phyloP scores from a whole-genome alignment of 1,284 basidiomycete species.

The Neolentinus lepideus region DNA sequence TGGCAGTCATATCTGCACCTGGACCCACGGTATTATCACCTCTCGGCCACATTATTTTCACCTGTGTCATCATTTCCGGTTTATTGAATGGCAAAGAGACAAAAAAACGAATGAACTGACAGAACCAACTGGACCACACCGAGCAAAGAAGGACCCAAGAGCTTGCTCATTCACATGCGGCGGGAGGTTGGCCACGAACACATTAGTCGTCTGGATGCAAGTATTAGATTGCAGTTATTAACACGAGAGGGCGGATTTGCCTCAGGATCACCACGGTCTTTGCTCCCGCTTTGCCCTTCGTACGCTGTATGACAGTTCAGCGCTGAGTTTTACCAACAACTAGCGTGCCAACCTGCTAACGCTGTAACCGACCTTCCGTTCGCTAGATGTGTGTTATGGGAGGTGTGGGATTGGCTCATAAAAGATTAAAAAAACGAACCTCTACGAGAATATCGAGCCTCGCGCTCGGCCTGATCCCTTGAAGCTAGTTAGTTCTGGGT shows the following conservation, averaged over 20 bases:
- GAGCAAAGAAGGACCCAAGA: conserved; percentile 83
- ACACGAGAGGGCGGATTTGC: conserved; percentile 27
- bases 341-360: conserved; percentile 57
- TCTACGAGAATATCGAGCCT: conserved; percentile 71
- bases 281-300: conserved; percentile 83
- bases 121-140: conserved; percentile 54
- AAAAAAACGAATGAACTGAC: conserved; percentile 27
- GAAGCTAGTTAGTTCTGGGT: neutral
- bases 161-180: conserved; percentile 76
- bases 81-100: conserved; percentile 2
- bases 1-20: conserved; percentile 67
- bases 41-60: conserved; percentile 96
- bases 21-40: conserved; percentile 55
- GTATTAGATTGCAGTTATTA: conserved; percentile 30
- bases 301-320: conserved; percentile 43
- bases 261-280: conserved; percentile 79
- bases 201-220: conserved; percentile 77
- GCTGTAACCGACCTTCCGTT: conserved; percentile 67
- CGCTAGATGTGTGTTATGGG: neutral
- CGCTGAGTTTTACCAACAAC: neutral
- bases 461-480: conserved; percentile 88
- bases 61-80: too few relatives aligned
- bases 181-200: conserved; percentile 91
- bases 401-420: neutral
- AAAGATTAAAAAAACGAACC: conserved; percentile 34